These are phyloP conservation scores for Hylodesmum podocarpum DNA, from an alignment of 306 rosid genomes.

Conservation along the genomic window DNA sequence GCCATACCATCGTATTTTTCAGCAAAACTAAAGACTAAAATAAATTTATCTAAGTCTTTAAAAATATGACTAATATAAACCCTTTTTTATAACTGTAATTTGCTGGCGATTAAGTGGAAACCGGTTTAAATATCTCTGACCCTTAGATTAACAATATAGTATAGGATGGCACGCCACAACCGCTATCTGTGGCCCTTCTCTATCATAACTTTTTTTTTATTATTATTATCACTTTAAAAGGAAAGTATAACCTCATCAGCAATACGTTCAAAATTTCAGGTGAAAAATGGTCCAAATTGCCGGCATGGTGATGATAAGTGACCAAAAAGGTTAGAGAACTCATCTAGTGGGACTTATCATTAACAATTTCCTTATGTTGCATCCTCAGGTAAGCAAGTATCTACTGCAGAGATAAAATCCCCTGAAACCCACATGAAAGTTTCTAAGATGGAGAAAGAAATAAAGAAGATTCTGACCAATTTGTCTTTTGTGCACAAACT, in stretches of 20 bases:
- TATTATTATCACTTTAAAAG: too few species aligned
- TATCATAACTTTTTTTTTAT: conserved; percentile 28
- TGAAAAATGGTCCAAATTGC: conserved; percentile 44
- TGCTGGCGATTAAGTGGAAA: not conserved
- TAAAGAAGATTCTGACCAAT: conserved; percentile 50
- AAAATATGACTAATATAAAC: not conserved
- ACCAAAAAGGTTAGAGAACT: not conserved
- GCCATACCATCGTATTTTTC: too few species aligned
- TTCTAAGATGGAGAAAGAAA: conserved; percentile 14
- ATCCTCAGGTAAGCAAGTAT: conserved; percentile 21
- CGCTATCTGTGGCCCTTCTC: not conserved
- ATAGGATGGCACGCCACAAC: conserved; percentile 1
- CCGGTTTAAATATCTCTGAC: not conserved
- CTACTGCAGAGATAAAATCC: conserved; percentile 14
- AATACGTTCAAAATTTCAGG: conserved; percentile 24
- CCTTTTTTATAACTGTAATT: not conserved
- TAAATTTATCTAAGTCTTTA: too few species aligned
- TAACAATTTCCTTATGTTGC: not conserved
- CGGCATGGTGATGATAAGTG: conserved; percentile 10
- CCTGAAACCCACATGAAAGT: conserved; percentile 61
- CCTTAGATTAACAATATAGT: not conserved
- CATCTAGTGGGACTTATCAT: conserved; percentile 15
- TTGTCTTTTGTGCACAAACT: conserved; percentile 79
- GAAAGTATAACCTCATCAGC: conserved; percentile 12
- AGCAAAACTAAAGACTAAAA: too few species aligned